Evolutionary conservation across 495 filamentous ascomycete genomes (phyloP), one percentile per base, ranked within the genome.

Genomic region (Thozetella sp.): DNA sequence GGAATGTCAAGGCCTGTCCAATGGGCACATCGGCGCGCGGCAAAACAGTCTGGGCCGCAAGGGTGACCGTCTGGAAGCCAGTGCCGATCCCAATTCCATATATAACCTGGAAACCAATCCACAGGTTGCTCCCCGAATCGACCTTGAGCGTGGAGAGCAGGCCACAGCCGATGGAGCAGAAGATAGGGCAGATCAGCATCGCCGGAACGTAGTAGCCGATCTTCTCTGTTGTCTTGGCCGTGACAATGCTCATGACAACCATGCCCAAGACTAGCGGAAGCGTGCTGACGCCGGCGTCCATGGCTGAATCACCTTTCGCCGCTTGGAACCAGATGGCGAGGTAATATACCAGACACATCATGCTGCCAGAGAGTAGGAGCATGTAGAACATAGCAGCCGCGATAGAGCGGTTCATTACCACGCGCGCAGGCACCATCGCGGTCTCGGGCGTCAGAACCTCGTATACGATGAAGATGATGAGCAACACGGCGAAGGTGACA

Each of bases 271-370:
- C 79, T 59, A 86, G 70, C 0, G 90, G 90, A 2, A 92, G 71
- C 22, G 80, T 86, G 59, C 79, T 79, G 64, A 91, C 86, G 17
- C 90, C 90, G 2, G 85, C 87, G 37, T 82, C 75, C 2, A 81
- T 77, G 9, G 90, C 83, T 0, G 77, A 71, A 15, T 78, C 81
- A 51, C 77, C 80, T 62, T 90, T 85, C 70, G 92, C 83, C 1
- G 88, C 86, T 58, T 91, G 88, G 76, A 90, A 90, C 83, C 83
- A 91, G 82, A 80, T 54, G 17, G 66, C 58, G 1, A 64, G n/a
- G 34, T 67, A 62, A 74, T 84, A 77, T 58, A 86, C 82, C 64
- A 86, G 82, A 79, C 80, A 86, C 48, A 63, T 51, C 15, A 83
- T 22, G 22, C 11, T 15, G 17, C 17, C 23, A 22, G 30, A 34